Conservation (phyloP, 805 yeast species). For the Lipomyces orientalis region DNA sequence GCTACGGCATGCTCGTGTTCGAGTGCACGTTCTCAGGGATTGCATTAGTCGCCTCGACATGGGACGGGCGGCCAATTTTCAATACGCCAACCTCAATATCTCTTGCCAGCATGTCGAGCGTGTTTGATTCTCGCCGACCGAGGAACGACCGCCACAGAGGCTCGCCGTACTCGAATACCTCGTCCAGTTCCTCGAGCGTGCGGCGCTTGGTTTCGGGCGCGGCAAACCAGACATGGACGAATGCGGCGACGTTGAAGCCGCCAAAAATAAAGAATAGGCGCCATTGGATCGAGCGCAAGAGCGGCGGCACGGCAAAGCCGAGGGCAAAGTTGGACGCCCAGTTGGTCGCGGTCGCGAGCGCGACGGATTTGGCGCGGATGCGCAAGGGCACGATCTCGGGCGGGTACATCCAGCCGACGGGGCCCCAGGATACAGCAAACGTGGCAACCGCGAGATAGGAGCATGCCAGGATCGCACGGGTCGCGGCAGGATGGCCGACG, state of each 20-base stretch:
- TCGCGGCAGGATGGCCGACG: conserved; percentile 63
- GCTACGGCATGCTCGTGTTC: too few relatives aligned
- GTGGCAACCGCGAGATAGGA: conserved; percentile 62
- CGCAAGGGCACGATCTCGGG: conserved; percentile 67
- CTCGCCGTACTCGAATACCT: conserved; percentile 50
- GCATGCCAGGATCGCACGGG: conserved; percentile 54
- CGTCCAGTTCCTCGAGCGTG: conserved; percentile 70
- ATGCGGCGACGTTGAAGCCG: conserved; percentile 46
- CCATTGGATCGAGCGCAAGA: conserved; percentile 55
- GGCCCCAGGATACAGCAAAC: conserved; percentile 62
- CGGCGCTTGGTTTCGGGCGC: conserved; percentile 93
- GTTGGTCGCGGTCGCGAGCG: conserved; percentile 67
- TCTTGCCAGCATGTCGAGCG: conserved; percentile 28
- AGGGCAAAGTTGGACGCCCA: conserved; percentile 71
- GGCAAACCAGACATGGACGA: conserved; percentile 58
- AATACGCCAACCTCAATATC: conserved; percentile 31
- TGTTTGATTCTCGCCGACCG: conserved; percentile 3
- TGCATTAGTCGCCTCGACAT: conserved; percentile 16
- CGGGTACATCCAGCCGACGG: conserved; percentile 70
- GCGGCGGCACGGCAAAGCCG: conserved; percentile 69
- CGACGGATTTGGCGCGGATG: conserved; percentile 65
- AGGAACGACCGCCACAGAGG: conserved; percentile 33
- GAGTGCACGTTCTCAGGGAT: background rate
- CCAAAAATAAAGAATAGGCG: conserved; percentile 77
- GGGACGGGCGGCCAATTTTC: conserved; percentile 9